phyloP scores from a whole-genome alignment of 208 protist genomes.

The Wallacemonas sp. region DNA sequence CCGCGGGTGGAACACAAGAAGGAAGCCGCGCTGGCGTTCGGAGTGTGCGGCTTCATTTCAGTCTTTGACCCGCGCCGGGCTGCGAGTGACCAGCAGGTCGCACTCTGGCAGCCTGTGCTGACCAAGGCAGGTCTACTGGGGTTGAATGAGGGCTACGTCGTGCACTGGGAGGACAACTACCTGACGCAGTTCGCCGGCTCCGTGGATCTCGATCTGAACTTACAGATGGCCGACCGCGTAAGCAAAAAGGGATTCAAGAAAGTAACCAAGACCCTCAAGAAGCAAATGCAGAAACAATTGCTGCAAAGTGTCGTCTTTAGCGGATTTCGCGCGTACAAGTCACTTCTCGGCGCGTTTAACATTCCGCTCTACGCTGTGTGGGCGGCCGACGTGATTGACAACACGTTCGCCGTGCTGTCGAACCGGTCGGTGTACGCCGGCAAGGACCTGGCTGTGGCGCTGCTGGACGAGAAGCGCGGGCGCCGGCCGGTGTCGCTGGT shows the following conservation, averaged over 20 bases:
- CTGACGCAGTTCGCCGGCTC: constrained; percentile 64
- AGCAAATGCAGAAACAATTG: constrained; percentile 30
- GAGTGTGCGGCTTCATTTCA: constrained; percentile 71
- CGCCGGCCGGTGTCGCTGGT: constrained; percentile 83
- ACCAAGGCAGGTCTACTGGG: constrained; percentile 31
- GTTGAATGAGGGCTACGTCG: constrained; percentile 53
- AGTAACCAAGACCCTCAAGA: constrained; percentile 43
- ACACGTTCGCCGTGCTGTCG: constrained; percentile 69
- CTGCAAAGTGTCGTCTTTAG: constrained; percentile 63
- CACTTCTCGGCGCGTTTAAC: constrained; percentile 59
- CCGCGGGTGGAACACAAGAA: constrained; percentile 10
- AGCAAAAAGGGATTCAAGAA: constrained; percentile 36
- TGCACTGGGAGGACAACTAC: constrained; percentile 84
- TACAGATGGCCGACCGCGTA: constrained; percentile 42
- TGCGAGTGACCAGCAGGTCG: constrained; percentile 76
- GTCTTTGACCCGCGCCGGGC: constrained; percentile 74
- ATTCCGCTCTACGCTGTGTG: constrained; percentile 80
- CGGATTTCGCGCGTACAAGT: constrained; percentile 62
- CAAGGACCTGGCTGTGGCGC: constrained; percentile 70
- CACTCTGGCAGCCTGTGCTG: constrained; percentile 67
- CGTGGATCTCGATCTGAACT: constrained; percentile 47
- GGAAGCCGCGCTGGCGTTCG: constrained; percentile 52
- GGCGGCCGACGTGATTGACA: constrained; percentile 83
- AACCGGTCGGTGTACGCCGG: constrained; percentile 77
- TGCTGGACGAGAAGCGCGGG: constrained; percentile 64